These are phyloP conservation scores for Chrysanthemum lavandulifolium DNA, from an alignment of 129 eudicot species.

Conservation along the genomic window DNA sequence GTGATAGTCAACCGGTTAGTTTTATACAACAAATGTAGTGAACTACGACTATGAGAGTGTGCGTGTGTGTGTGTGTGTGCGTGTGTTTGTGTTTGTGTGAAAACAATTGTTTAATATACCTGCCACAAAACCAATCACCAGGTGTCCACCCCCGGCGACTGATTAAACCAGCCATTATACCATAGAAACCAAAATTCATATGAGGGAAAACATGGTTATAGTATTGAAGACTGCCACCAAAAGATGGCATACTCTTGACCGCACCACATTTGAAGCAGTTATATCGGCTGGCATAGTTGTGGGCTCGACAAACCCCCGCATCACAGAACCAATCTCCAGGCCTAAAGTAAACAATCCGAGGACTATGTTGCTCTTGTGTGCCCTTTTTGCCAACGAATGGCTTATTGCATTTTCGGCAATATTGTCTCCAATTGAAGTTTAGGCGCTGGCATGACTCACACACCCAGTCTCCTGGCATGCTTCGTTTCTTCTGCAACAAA, in stretches of 20 bases:
- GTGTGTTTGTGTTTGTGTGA: neutral
- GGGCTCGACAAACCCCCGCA: slow-evolving; percentile 23
- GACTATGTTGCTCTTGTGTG: neutral
- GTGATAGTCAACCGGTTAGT: slow-evolving; percentile 2
- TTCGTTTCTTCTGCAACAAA: slow-evolving; percentile 5
- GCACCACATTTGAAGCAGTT: slow-evolving; percentile 26
- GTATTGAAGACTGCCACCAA: neutral
- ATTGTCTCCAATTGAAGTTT: slow-evolving; percentile 24
- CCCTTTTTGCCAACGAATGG: neutral
- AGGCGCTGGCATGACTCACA: slow-evolving; percentile 15
- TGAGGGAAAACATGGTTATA: neutral
- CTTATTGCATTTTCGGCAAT: slow-evolving; percentile 21
- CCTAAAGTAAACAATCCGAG: neutral
- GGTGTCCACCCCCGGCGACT: slow-evolving; percentile 24
- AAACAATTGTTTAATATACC: slow-evolving; percentile 12
- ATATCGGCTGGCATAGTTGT: slow-evolving; percentile 20
- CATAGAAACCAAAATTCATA: neutral
- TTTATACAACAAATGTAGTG: neutral
- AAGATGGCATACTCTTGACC: slow-evolving; percentile 2
- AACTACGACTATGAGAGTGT: neutral
- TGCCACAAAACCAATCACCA: slow-evolving; percentile 34
- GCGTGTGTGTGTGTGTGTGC: no score
- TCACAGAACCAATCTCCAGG: slow-evolving; percentile 34
- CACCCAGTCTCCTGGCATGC: slow-evolving; percentile 24
- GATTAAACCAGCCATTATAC: slow-evolving; percentile 1